Evolutionary conservation across 202 grass and related monocot species (phyloP).

Genomic region (Dendrocalamus latiflorus): DNA sequence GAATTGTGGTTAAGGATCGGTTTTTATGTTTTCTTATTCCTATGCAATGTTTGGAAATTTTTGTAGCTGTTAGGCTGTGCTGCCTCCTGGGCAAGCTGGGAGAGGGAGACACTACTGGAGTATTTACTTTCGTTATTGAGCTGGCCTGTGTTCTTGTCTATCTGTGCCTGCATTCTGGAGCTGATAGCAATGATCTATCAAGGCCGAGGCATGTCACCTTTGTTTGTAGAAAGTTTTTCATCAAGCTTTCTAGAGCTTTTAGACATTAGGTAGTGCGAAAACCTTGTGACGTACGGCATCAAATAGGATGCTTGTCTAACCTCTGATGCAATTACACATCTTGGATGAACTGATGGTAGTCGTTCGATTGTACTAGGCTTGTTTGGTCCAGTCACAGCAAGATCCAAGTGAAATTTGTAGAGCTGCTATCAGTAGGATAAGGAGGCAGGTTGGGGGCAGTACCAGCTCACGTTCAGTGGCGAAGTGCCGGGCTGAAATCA

Average conservation of each 20-base stretch:
- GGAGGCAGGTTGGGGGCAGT: background rate
- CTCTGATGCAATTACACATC: background rate
- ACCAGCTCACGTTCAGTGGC: background rate
- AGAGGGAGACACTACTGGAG: conserved; percentile 10
- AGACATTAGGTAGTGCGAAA: background rate
- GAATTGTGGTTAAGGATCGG: conserved; percentile 30
- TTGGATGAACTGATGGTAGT: too few species aligned
- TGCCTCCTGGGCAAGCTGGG: conserved; percentile 21
- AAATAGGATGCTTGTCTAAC: background rate
- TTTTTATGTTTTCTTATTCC: background rate
- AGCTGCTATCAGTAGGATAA: background rate
- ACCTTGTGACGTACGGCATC: too few species aligned
- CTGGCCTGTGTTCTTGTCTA: background rate
- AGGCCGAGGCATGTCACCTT: background rate
- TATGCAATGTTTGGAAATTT: conserved; percentile 44
- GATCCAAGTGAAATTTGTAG: background rate
- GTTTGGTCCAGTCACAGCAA: background rate
- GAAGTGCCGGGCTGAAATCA: background rate
- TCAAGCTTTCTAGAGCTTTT: too few species aligned
- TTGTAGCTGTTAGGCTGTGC: conserved; percentile 34
- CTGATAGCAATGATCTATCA: background rate
- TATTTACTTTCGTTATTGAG: conserved; percentile 16
- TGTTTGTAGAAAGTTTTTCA: background rate
- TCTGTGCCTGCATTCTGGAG: background rate
- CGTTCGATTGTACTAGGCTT: too few species aligned